Evolutionary conservation across 495 filamentous ascomycete genomes (phyloP).

Genomic region (Penicillium crystallinum): DNA sequence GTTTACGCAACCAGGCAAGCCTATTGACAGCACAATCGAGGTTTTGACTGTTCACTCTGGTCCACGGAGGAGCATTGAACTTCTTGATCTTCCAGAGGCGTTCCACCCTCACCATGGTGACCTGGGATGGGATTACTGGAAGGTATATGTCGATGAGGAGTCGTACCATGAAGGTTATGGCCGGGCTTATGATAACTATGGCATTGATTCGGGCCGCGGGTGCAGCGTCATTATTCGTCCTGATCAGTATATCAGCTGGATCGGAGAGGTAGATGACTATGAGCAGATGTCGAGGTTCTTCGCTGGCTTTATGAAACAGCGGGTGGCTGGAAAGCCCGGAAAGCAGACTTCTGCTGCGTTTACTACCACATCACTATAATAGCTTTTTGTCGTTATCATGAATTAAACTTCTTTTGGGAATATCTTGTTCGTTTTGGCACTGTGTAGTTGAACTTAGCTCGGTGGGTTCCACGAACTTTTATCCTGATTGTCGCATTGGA

Average conservation of each 20-base stretch:
- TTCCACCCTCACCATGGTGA: slow-evolving; percentile 49
- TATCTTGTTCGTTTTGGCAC: not conserved
- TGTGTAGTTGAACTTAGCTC: no score
- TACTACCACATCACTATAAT: not conserved
- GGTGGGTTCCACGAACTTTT: no score
- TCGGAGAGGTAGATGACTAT: slow-evolving; percentile 50
- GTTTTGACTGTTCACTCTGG: slow-evolving; percentile 52
- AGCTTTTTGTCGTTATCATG: not conserved
- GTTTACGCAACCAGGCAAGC: slow-evolving; percentile 32
- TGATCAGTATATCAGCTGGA: slow-evolving; percentile 59
- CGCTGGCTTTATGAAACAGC: slow-evolving; percentile 11
- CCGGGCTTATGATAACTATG: slow-evolving; percentile 55
- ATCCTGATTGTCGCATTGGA: no score
- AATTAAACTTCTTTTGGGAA: not conserved
- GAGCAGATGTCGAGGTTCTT: slow-evolving; percentile 13
- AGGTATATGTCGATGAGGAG: slow-evolving; percentile 58
- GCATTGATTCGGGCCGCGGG: slow-evolving; percentile 52
- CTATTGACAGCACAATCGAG: slow-evolving; percentile 46
- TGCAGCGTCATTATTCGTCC: slow-evolving; percentile 55
- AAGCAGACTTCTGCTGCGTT: not conserved
- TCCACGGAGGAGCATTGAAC: slow-evolving; percentile 40
- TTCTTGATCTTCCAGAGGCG: slow-evolving; percentile 52
- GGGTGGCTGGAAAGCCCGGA: not conserved
- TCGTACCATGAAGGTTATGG: slow-evolving; percentile 59
- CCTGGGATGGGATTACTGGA: slow-evolving; percentile 58